A percentile compares a stretch with the other conserved stretches of the same genome.
Conservation (phyloP, 495 filamentous ascomycete genomes). For the Sordaria brevicollis region DNA sequence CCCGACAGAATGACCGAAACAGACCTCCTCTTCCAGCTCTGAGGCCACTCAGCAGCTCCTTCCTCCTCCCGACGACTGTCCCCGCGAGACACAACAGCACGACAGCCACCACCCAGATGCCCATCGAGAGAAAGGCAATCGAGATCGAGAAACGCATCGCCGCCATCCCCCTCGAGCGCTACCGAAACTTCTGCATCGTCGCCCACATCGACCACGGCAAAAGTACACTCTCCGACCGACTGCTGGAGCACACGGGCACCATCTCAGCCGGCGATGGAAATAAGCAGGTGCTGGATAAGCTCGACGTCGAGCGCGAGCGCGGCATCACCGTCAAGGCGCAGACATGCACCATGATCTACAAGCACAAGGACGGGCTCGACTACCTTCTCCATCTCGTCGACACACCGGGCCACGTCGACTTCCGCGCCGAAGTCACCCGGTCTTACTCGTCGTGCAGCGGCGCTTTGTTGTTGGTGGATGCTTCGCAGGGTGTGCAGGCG, state of each 20-base stretch:
- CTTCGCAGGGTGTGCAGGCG: conserved; percentile 83
- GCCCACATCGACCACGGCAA: conserved; percentile 99
- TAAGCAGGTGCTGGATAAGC: conserved; percentile 92
- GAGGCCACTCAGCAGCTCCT: not conserved
- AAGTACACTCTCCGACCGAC: conserved; percentile 80
- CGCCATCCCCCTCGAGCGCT: conserved; percentile 81
- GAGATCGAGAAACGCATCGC: conserved; percentile 75
- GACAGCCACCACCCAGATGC: not conserved
- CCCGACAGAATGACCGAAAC: not conserved
- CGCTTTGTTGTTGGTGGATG: conserved; percentile 85
- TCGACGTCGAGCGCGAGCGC: conserved; percentile 90
- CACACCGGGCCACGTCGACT: conserved; percentile 96
- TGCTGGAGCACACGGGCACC: conserved; percentile 91
- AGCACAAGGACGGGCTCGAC: conserved; percentile 62
- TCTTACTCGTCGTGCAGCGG: conserved; percentile 95
- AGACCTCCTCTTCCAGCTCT: not conserved
- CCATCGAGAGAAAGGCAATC: conserved; percentile 7
- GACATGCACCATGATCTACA: conserved; percentile 96
- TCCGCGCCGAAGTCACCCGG: conserved; percentile 79
- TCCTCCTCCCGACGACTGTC: not conserved
- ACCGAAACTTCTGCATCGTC: conserved; percentile 96
- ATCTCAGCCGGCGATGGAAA: conserved; percentile 70
- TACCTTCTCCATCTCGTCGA: conserved; percentile 93
- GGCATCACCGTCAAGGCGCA: conserved; percentile 99
- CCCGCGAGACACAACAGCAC: not conserved